These are phyloP conservation scores for Solanum aculeatissimum DNA, from an alignment of 305 asterid species.

Conservation along the genomic window DNA sequence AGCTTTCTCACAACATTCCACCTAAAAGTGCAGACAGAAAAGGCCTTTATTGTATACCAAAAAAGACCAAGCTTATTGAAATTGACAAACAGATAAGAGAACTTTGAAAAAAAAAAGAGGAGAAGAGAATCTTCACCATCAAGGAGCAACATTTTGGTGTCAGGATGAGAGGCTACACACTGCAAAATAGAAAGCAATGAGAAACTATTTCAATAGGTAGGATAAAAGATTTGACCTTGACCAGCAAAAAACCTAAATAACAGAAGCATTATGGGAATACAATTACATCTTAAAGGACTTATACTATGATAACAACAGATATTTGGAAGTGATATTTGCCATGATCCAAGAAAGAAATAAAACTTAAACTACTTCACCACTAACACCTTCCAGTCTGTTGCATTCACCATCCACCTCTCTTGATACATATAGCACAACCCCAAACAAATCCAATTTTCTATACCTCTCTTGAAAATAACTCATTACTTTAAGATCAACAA, in stretches of 20 bases:
- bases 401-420: neutral
- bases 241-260: neutral
- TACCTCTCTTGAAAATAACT: neutral
- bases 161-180: constrained; percentile 45
- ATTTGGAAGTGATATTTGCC: neutral
- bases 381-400: neutral
- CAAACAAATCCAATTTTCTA: neutral
- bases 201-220: neutral
- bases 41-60: neutral
- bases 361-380: neutral
- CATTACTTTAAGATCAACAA: neutral
- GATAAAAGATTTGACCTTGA: neutral
- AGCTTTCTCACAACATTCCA: neutral
- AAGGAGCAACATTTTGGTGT: constrained; percentile 30
- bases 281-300: neutral
- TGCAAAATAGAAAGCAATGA: constrained; percentile 20
- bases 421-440: neutral
- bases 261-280: neutral
- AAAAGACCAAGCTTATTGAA: neutral
- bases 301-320: neutral
- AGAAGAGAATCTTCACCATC: constrained; percentile 18
- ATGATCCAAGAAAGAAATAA: neutral
- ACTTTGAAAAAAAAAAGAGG: neutral
- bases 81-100: neutral
- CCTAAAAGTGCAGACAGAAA: neutral